Conservation (phyloP, 805 yeast genomes). For the Pichia nanzhaoensis region DNA sequence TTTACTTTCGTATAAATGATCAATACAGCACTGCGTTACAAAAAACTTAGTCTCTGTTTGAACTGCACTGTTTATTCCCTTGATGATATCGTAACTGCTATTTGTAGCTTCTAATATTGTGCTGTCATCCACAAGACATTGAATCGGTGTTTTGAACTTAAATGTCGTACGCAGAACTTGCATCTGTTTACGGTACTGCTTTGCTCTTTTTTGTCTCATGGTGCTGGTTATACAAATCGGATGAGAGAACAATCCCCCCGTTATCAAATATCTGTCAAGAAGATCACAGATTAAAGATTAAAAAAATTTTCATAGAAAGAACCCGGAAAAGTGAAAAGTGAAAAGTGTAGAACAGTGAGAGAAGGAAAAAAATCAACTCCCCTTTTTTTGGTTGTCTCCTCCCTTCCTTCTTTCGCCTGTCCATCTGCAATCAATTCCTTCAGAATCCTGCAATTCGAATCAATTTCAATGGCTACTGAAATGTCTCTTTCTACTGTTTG, state of each 20-base stretch:
- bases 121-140: conserved; percentile 79
- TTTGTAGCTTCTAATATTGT: conserved; percentile 58
- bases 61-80: conserved; percentile 71
- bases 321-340: conserved; percentile 1
- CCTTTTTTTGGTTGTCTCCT: background rate
- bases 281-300: too few species aligned
- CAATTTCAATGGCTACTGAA: background rate
- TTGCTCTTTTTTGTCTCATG: conserved; percentile 97
- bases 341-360: background rate
- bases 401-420: background rate
- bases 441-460: background rate
- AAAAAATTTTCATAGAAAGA: background rate
- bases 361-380: background rate
- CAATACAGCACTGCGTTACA: conserved; percentile 96
- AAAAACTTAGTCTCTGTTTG: conserved; percentile 83
- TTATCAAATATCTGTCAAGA: too few species aligned
- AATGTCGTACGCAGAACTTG: conserved; percentile 76
- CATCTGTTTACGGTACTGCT: conserved; percentile 89
- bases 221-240: too few species aligned
- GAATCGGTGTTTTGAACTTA: conserved; percentile 91
- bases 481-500: conserved; percentile 32
- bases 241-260: too few species aligned
- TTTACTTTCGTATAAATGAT: conserved; percentile 65
- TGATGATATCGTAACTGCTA: conserved; percentile 70
- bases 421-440: background rate